These are phyloP conservation scores for Flaveria floridana DNA, from an alignment of 140 eudicot species.

Conservation along the genomic window DNA sequence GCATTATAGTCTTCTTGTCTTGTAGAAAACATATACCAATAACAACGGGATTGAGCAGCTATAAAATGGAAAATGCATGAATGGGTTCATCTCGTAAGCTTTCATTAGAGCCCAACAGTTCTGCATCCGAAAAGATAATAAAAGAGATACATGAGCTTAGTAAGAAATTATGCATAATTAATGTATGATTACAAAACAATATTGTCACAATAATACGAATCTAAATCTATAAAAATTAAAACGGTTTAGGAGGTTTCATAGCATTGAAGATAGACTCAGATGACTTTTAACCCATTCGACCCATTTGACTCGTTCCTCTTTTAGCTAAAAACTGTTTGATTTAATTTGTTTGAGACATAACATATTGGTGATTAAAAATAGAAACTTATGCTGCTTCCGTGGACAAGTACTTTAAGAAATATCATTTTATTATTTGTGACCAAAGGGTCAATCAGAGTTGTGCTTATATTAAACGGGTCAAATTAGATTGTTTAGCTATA, in stretches of 20 bases:
- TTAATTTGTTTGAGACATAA: neutral
- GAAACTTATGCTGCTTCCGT: neutral
- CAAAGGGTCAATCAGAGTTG: neutral
- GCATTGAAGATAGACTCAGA: neutral
- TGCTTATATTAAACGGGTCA: neutral
- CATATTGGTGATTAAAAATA: neutral
- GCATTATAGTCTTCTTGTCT: constrained; percentile 37
- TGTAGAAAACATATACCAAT: constrained; percentile 60
- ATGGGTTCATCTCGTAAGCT: constrained; percentile 82
- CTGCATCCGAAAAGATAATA: constrained; percentile 43
- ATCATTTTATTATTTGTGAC: neutral
- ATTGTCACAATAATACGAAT: neutral
- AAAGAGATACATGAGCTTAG: constrained; percentile 4
- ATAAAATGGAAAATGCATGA: constrained; percentile 72
- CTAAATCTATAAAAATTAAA: neutral
- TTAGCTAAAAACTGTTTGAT: neutral
- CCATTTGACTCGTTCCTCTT: neutral
- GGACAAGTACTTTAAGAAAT: neutral
- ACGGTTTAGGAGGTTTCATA: neutral
- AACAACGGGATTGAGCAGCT: constrained; percentile 52
- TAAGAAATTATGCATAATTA: neutral
- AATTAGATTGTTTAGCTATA: neutral
- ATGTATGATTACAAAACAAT: neutral
- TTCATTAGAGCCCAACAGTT: constrained; percentile 62
- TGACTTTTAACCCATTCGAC: neutral